Conservation (phyloP, 108 stramenopile genomes). For the Cyclotella kingstonii region DNA sequence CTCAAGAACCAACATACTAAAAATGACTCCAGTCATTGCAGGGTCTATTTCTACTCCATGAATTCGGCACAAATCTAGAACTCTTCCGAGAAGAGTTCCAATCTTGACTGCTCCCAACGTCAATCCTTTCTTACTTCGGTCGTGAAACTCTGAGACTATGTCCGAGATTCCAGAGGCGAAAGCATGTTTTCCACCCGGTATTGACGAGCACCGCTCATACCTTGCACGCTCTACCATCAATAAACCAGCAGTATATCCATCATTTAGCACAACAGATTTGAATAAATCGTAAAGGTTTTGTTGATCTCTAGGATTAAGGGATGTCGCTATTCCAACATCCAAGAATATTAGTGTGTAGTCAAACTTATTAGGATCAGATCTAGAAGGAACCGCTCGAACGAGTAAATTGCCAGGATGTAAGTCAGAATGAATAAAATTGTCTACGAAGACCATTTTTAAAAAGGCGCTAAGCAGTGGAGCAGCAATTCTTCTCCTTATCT, state of each 20-base stretch:
- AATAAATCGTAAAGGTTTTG: constrained; percentile 83
- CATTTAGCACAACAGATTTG: constrained; percentile 79
- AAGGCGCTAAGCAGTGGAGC: constrained; percentile 77
- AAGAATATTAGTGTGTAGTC: constrained; percentile 73
- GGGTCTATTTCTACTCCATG: constrained; percentile 91
- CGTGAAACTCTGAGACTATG: constrained; percentile 88
- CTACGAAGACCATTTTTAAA: constrained; percentile 88
- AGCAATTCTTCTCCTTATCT: constrained; percentile 61
- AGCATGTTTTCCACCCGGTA: constrained; percentile 73
- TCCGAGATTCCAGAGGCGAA: constrained; percentile 75
- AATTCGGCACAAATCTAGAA: constrained; percentile 78
- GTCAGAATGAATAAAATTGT: constrained; percentile 72
- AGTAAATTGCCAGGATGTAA: constrained; percentile 77
- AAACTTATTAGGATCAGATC: constrained; percentile 10
- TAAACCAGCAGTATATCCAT: constrained; percentile 76
- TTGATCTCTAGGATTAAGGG: constrained; percentile 61
- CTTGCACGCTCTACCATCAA: constrained; percentile 90
- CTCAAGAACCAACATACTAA: constrained; percentile 87
- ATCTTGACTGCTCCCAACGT: constrained; percentile 86
- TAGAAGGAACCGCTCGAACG: constrained; percentile 29
- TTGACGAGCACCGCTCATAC: constrained; percentile 77
- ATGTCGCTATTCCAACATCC: constrained; percentile 86
- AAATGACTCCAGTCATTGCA: constrained; percentile 82
- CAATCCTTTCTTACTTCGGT: constrained; percentile 73
- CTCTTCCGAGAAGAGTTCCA: constrained; percentile 66